Percentiles rank a stretch among this genome's conserved stretches.
Conservation (phyloP, 2,329 filamentous ascomycete species). For the Cladophialophora carrionii region DNA sequence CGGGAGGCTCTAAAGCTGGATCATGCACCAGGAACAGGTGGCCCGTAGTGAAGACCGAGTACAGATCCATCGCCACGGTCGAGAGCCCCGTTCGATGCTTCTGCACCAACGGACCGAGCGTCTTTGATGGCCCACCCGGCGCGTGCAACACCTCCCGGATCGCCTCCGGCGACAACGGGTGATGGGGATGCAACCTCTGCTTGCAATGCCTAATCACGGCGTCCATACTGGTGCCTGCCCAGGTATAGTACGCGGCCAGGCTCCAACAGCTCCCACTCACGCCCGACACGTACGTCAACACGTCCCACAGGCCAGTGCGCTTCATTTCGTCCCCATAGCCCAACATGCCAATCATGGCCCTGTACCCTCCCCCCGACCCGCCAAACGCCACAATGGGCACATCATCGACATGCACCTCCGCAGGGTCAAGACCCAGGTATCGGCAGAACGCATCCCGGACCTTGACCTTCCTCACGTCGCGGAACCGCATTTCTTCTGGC, state of each 20-base stretch:
- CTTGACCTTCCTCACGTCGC: conserved; percentile 15
- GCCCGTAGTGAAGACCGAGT: conserved; percentile 30
- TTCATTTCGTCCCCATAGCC: conserved; percentile 29
- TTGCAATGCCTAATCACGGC: conserved; percentile 26
- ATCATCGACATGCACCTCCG: conserved; percentile 26
- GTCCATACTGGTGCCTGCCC: conserved; percentile 25
- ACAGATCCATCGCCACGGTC: conserved; percentile 31
- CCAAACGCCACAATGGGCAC: conserved; percentile 30
- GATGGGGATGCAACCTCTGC: conserved; percentile 24
- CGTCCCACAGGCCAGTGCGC: conserved; percentile 26
- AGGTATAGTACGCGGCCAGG: conserved; percentile 31
- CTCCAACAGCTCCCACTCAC: conserved; percentile 29
- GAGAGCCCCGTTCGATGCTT: conserved; percentile 24
- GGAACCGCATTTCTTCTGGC: conserved; percentile 19
- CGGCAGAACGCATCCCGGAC: conserved; percentile 25
- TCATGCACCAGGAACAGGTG: conserved; percentile 26
- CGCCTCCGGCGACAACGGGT: conserved; percentile 28
- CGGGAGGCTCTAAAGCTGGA: conserved; percentile 18
- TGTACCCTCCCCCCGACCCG: conserved; percentile 25
- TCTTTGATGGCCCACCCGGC: conserved; percentile 23
- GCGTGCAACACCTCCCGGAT: conserved; percentile 26
- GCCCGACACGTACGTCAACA: conserved; percentile 26
- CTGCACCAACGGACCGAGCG: conserved; percentile 26
- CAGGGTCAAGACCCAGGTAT: conserved; percentile 21
- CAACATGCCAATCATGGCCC: conserved; percentile 29